These are phyloP conservation scores for Tilletia setariae DNA, from an alignment of 1,284 basidiomycete species.

Conservation along the genomic window DNA sequence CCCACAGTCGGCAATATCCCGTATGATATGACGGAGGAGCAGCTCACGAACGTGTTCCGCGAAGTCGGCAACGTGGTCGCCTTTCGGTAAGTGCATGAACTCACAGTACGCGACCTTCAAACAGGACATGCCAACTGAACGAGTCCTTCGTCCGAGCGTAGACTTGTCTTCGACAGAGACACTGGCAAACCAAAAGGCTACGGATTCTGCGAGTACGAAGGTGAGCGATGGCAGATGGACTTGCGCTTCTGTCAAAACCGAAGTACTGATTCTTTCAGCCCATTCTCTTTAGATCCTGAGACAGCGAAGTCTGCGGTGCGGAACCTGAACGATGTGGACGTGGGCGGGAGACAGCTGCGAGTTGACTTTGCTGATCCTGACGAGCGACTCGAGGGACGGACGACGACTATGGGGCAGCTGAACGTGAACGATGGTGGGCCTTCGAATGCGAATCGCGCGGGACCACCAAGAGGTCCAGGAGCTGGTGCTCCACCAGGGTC, in stretches of 20 bases:
- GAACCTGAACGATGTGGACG: constrained; percentile 74
- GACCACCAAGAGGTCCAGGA: constrained; percentile 15
- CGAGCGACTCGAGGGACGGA: constrained; percentile 41
- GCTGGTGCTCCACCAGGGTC: constrained; percentile 2
- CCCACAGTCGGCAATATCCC: constrained; percentile 51
- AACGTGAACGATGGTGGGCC: constrained; percentile 31
- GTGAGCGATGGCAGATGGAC: constrained; percentile 59
- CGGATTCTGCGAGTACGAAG: constrained; percentile 93
- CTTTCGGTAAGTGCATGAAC: constrained; percentile 26
- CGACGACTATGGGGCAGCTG: constrained; percentile 44
- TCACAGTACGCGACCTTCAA: too few relatives aligned
- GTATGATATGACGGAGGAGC: constrained; percentile 53
- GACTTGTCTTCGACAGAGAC: constrained; percentile 80
- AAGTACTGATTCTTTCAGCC: background rate
- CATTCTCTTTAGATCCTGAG: constrained; percentile 70
- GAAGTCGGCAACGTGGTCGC: constrained; percentile 52
- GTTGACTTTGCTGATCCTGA: constrained; percentile 68
- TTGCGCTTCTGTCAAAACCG: background rate
- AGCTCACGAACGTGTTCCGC: constrained; percentile 49
- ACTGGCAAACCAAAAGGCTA: constrained; percentile 96
- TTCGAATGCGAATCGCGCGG: constrained; percentile 18
- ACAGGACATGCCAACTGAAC: too few relatives aligned
- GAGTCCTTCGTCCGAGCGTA: background rate
- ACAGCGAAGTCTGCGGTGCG: constrained; percentile 80
- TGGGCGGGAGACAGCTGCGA: constrained; percentile 76